Base-by-base conservation (phyloP, 139 green algal species). In the Trebouxia sp. region DNA sequence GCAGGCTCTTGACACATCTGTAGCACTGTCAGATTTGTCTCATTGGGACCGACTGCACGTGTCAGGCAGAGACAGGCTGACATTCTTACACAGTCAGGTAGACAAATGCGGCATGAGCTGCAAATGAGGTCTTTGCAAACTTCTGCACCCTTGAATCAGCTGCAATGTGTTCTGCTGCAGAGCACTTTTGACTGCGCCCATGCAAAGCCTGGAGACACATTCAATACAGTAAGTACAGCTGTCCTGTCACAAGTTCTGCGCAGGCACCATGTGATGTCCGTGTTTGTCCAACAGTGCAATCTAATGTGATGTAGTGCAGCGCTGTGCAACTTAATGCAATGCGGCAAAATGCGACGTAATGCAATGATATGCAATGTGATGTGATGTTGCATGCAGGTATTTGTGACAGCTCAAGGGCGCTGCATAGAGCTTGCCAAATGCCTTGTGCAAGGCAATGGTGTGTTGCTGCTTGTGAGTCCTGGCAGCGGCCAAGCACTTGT, bases 41-140 rank as follows among this genome's bases (percentile, higher is more conserved):
- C 88, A 97, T 83, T 96, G 91, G 89, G 88, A 90, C 14, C 85
- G 93, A 9, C 26, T 97, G 38, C 87, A 90, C 0, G 42, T 97
- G 55, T 38, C 75, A 1, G 93, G 93, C 1, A 77, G 82, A 0
- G 93, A 85, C 56, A 47, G 84, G 0, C 42, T 89, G 14, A 56
- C 78, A 0, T 92, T 97, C 53, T 79, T 97, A 39, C 93, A 97
- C 51, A 87, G 86, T 56, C 93, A 97, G 72, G 84, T 79, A 62
- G n/a, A n/a, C n/a, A n/a, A n/a, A n/a, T n/a, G n/a, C n/a, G n/a
- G n/a, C n/a, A n/a, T n/a, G n/a, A n/a, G n/a, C n/a, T n/a, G n/a
- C n/a, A n/a, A n/a, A n/a, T n/a, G n/a, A n/a, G n/a, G n/a, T n/a
- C n/a, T n/a, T n/a, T n/a, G n/a, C n/a, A n/a, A n/a, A n/a, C n/a